phyloP scores from a whole-genome alignment of 441 rosid genomes.

The Euphorbia celastroides region DNA sequence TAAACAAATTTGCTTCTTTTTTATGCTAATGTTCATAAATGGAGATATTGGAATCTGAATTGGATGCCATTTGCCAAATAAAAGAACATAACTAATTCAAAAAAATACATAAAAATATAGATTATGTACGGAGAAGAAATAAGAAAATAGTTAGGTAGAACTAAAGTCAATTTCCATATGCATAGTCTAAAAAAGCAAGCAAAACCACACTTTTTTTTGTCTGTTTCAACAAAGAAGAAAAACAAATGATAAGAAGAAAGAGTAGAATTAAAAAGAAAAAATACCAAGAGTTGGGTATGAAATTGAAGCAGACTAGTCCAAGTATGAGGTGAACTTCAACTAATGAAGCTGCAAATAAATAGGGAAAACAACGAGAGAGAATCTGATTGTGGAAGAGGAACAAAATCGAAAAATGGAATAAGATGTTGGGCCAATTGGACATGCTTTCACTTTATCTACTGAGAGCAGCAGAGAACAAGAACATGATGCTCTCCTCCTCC shows the following conservation, averaged over 20 bases:
- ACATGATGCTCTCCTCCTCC: slow-evolving; percentile 20
- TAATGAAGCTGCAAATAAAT: slow-evolving; percentile 30
- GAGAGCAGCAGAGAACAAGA: too few relatives aligned
- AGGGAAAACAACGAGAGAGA: slow-evolving; percentile 30
- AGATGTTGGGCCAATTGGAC: not conserved
- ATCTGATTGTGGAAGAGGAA: slow-evolving; percentile 29
- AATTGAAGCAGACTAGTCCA: not conserved
- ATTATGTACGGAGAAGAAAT: too few relatives aligned
- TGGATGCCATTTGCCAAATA: not conserved
- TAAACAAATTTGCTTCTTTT: too few relatives aligned
- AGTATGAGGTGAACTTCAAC: not conserved
- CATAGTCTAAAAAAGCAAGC: not conserved
- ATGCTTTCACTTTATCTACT: not conserved
- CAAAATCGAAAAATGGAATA: slow-evolving; percentile 1
- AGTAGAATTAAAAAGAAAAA: not conserved
- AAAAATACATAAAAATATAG: too few relatives aligned
- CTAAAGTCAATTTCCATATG: too few relatives aligned
- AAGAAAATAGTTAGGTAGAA: too few relatives aligned
- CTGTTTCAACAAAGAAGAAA: too few relatives aligned
- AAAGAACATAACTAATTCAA: not conserved
- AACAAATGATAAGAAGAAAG: not conserved
- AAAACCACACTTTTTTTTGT: too few relatives aligned
- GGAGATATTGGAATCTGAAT: not conserved
- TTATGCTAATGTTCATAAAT: too few relatives aligned
- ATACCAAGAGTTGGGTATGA: not conserved